Evolutionary conservation across 192 early-diverging fungal genomes (phyloP).

Genomic region (Backusella morwellensis): DNA sequence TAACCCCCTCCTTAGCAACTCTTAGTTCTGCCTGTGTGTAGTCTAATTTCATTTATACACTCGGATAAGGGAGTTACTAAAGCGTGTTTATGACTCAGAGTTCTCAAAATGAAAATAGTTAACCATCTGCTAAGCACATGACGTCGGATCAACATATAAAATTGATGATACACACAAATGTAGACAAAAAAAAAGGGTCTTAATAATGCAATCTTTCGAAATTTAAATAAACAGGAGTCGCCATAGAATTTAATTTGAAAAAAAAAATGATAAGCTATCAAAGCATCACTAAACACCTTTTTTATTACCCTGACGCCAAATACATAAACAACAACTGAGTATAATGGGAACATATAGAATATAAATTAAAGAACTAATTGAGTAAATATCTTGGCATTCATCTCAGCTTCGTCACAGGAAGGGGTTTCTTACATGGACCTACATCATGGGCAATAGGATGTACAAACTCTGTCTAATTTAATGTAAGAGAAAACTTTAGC

Average conservation of each 20-base stretch:
- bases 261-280: neutral
- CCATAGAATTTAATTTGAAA: neutral
- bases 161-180: neutral
- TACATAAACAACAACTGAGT: neutral
- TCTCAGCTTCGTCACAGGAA: neutral
- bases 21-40: neutral
- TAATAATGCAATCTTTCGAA: neutral
- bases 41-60: constrained; percentile 1
- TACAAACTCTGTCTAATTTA: neutral
- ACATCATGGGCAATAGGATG: neutral
- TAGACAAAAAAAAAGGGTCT: neutral
- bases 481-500: neutral
- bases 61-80: neutral
- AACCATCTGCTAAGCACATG: neutral
- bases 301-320: neutral
- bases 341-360: neutral
- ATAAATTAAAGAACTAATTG: neutral
- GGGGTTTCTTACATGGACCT: neutral
- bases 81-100: neutral
- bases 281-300: neutral
- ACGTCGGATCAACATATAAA: neutral
- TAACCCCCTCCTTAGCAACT: neutral
- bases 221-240: neutral
- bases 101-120: neutral
- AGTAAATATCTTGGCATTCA: neutral